phyloP scores from a whole-genome alignment of 2,329 filamentous ascomycete genomes.

The Aureobasidium mangrovei region DNA sequence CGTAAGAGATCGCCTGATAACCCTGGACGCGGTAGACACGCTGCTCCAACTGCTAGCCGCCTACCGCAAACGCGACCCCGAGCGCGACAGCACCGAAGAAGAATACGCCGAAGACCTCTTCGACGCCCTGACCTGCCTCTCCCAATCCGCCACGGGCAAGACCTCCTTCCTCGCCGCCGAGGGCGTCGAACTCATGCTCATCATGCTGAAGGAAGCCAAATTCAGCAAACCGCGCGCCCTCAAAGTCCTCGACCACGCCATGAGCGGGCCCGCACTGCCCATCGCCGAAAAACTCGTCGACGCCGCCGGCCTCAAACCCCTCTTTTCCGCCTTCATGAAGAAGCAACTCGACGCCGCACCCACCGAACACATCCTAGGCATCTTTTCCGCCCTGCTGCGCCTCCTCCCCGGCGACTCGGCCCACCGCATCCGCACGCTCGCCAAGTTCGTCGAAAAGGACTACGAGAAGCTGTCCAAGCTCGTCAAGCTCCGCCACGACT shows the following conservation, averaged over 20 bases:
- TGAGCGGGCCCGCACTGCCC: constrained; percentile 48
- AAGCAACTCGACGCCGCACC: constrained; percentile 61
- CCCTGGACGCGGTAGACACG: constrained; percentile 60
- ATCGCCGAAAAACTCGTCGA: constrained; percentile 74
- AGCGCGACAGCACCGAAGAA: constrained; percentile 79
- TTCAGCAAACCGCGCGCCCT: constrained; percentile 73
- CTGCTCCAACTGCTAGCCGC: constrained; percentile 74
- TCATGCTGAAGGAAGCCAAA: constrained; percentile 86
- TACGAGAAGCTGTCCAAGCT: constrained; percentile 77
- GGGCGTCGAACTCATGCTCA: constrained; percentile 80
- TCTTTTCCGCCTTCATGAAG: constrained; percentile 86
- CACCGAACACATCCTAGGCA: constrained; percentile 72
- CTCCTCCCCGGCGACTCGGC: constrained; percentile 69
- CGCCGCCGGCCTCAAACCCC: constrained; percentile 70
- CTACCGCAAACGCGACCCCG: constrained; percentile 79
- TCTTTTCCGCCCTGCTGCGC: constrained; percentile 76
- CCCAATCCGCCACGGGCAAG: constrained; percentile 68
- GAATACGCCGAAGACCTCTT: constrained; percentile 95
- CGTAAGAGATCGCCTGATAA: constrained; percentile 55
- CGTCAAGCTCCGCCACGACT: constrained; percentile 61
- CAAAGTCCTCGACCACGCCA: constrained; percentile 75
- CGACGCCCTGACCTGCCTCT: constrained; percentile 71
- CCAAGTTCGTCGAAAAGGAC: constrained; percentile 92
- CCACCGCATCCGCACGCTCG: constrained; percentile 70
- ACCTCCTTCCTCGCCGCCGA: constrained; percentile 77